These are phyloP conservation scores for Nemania diffusa DNA, from an alignment of 2,329 filamentous ascomycete species.

Conservation along the genomic window DNA sequence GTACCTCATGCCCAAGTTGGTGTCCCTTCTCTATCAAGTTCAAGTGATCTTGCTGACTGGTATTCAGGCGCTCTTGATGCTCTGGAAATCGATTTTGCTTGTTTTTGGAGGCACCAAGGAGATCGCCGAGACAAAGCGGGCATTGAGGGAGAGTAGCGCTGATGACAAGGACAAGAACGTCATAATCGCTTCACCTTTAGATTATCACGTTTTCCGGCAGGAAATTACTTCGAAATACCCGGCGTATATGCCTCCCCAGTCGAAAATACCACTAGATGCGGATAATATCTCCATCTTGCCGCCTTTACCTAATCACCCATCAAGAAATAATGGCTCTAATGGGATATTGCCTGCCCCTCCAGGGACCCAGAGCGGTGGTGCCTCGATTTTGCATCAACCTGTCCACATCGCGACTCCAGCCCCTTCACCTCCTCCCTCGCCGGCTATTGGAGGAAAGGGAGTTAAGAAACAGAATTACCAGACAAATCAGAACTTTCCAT, in stretches of 20 bases:
- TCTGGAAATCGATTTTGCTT: constrained; percentile 92
- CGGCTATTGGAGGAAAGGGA: constrained; percentile 85
- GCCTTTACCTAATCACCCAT: constrained; percentile 79
- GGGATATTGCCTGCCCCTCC: constrained; percentile 69
- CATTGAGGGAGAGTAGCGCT: constrained; percentile 69
- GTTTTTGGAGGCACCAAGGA: constrained; percentile 83
- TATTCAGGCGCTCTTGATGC: constrained; percentile 75
- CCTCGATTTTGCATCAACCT: constrained; percentile 91
- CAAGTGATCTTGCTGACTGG: neutral
- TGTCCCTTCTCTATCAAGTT: constrained; percentile 17
- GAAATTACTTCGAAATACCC: constrained; percentile 99
- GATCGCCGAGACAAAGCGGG: constrained; percentile 77
- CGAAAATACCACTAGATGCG: constrained; percentile 83
- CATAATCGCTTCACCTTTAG: constrained; percentile 91
- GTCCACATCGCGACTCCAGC: constrained; percentile 99
- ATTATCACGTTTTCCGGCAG: constrained; percentile 96
- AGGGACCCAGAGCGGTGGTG: constrained; percentile 66
- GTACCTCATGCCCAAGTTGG: constrained; percentile 72
- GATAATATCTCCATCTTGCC: constrained; percentile 93
- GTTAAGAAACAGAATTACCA: constrained; percentile 99
- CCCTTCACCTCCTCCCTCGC: constrained; percentile 93
- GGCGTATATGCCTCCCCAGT: constrained; percentile 89
- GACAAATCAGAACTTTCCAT: constrained; percentile 98
- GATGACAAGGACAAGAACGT: constrained; percentile 75
- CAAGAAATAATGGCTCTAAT: constrained; percentile 67